A percentile compares a stretch with the other conserved stretches of the same genome.
phyloP scores from a whole-genome alignment of 257 asterid genomes.

The Salvia splendens region DNA sequence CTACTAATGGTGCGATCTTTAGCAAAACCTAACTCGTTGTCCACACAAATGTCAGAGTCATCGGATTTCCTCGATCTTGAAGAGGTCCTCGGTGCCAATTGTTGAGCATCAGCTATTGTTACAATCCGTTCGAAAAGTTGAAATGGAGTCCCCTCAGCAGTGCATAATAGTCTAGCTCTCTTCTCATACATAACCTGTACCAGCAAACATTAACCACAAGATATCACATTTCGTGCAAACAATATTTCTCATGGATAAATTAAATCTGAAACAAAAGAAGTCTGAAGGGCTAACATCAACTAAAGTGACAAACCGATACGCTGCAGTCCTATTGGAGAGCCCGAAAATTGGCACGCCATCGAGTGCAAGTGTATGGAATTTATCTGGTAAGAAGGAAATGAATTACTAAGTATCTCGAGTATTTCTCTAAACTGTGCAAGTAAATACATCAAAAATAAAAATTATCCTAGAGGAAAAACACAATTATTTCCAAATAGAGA shows the following conservation, averaged over 20 bases:
- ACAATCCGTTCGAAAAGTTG: conserved; percentile 75
- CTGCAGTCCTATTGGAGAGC: conserved; percentile 80
- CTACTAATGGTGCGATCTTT: conserved; percentile 96
- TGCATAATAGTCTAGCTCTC: conserved; percentile 70
- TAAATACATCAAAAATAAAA: neutral
- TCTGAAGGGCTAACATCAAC: conserved; percentile 73
- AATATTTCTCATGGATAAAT: neutral
- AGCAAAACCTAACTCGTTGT: conserved; percentile 89
- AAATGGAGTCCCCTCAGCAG: conserved; percentile 79
- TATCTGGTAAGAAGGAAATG: conserved; percentile 53
- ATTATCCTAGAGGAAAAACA: neutral
- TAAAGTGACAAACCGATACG: conserved; percentile 92
- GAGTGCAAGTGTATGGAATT: conserved; percentile 84
- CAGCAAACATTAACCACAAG: neutral
- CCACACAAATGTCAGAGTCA: conserved; percentile 84
- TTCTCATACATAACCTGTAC: conserved; percentile 91
- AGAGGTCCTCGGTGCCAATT: conserved; percentile 82
- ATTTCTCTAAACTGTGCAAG: neutral
- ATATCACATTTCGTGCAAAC: neutral
- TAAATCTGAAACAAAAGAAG: conserved; percentile 8
- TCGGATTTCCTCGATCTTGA: conserved; percentile 84
- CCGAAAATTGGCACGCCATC: conserved; percentile 86
- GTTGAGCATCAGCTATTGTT: conserved; percentile 78
- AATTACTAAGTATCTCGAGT: conserved; percentile 1
- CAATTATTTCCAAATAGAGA: neutral